Evolutionary conservation across 2,329 filamentous ascomycete species (phyloP).

Genomic region (Neodidymelliopsis sp.): DNA sequence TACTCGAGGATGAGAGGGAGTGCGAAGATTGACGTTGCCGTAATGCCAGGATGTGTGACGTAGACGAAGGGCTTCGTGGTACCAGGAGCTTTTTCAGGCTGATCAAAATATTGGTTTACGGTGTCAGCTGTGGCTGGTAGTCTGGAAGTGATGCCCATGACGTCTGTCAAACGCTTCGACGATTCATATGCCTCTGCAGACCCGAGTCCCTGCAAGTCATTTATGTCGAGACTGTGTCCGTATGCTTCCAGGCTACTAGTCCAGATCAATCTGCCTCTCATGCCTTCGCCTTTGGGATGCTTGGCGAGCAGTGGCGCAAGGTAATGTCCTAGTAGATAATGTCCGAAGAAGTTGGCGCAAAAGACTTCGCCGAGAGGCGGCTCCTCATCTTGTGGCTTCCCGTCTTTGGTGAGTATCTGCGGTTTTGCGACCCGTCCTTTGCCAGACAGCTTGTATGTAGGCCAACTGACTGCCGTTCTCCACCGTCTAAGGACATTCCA

Average conservation of each 20-base stretch:
- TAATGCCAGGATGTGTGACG: conserved; percentile 85
- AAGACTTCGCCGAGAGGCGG: conserved; percentile 82
- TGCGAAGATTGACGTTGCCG: conserved; percentile 81
- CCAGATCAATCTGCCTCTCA: conserved; percentile 79
- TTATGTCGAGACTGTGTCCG: conserved; percentile 62
- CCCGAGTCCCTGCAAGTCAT: conserved; percentile 79
- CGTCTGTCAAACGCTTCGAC: conserved; percentile 85
- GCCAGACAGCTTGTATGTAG: conserved; percentile 74
- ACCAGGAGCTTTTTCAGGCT: conserved; percentile 18
- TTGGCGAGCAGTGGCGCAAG: conserved; percentile 74
- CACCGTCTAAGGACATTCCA: conserved; percentile 67
- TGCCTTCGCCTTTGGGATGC: conserved; percentile 50
- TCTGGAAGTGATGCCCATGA: conserved; percentile 76
- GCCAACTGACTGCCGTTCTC: conserved; percentile 75
- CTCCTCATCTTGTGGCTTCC: conserved; percentile 49
- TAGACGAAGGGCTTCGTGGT: conserved; percentile 69
- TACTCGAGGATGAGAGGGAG: conserved; percentile 74
- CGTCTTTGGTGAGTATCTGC: conserved; percentile 54
- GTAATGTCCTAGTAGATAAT: conserved; percentile 87
- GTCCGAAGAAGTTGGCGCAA: conserved; percentile 91
- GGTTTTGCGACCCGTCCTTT: conserved; percentile 62
- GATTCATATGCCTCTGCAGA: conserved; percentile 78
- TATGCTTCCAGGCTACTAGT: conserved; percentile 81
- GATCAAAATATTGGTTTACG: conserved; percentile 37
- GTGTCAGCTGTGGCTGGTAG: conserved; percentile 68